Evolutionary conservation across 345 rosid species (phyloP), one percentile per base, ranked within the genome.

Genomic region (Mallotus nudiflorus): DNA sequence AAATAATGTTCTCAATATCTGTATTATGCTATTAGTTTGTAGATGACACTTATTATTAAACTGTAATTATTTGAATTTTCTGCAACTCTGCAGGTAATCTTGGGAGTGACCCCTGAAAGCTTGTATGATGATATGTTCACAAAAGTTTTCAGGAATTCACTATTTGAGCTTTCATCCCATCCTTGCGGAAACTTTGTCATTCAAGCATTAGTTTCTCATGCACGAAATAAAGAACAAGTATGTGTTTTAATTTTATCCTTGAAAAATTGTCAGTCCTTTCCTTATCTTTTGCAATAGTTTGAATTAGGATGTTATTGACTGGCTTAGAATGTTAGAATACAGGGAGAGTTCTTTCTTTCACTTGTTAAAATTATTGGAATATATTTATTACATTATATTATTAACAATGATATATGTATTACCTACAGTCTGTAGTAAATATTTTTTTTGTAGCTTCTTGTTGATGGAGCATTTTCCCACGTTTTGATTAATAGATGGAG

Each of bases 151-250:
- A 83, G 75, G 84, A 85, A 83, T 72, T 88, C 96, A 1, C 73
- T 92, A 70, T 85, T 80, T 65, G 75, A 89, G 75, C 92, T 92
- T 68, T 82, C 99, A 71, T 86, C 96, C 56, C 82, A 95, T 76
- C 87, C 75, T n/a, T 90, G 92, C 82, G 97, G 96, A 52, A 95
- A 91, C 84, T 95, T 95, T 73, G 99, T 90, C 33, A 72, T 89
- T 69, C 99, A 95, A 82, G 86, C 94, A 4, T 81, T 95, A 60
- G 70, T 89, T 77, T 90, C 97, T 50, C 85, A 85, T 72, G 84
- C 97, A 75, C 89, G 82, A 75, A 72, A 69, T 75, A 73, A 75
- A 81, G 86, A 89, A 64, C 98, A 95, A 78, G 99, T 92, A 86
- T 19, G 72, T 66, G 8, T 19, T 31, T 19, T 1, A 22, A 31